Base-by-base conservation (phyloP, 192 early-diverging fungal species). In the Umbelopsis vinacea region DNA sequence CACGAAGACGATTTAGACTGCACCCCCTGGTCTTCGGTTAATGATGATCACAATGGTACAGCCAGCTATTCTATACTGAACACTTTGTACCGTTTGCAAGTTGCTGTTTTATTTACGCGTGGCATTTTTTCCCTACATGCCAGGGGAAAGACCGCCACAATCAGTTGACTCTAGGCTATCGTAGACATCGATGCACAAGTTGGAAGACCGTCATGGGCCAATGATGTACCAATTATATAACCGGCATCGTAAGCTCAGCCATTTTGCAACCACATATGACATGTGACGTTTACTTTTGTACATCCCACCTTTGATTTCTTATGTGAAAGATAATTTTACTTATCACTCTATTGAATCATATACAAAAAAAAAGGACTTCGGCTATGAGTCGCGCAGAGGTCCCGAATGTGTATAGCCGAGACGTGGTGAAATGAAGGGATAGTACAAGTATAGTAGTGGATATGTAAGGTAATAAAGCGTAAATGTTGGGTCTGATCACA, bases 161-260 rank as follows among this genome's bases (percentile, higher is more conserved):
- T 50, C 48, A 21, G n/a, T 50, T 50, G 48, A 17, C 48, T 17
- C 48, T 21, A 50, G 48, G 19, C 48, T n/a, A 50, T 21, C 48
- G 48, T 17, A 17, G 48, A n/a, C 17, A 50, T 50, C 17, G 26
- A 63, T 63, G 29, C 26, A n/a, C 15, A 4, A 63, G 57, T 63
- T 63, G 0, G 57, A 63, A 63, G 57, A 63, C 57, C 57, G 57
- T 63, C 53, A 54, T 37, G 29, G 57, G 7, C 17, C 0, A 29
- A 63, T 63, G 57, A 63, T 37, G 57, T 37, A 29, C 57, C 26
- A 19, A 63, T 63, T 29, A 63, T 37, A 63, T 37, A 29, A 29
- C 29, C 29, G 29, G 29, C 57, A 63, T 54, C 26, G 53, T 26
- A 54, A 54, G 53, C 53, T 26, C 22, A 54, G 23, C 23, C 23